phyloP scores from a whole-genome alignment of 1,139 yeast genomes.

The Yamadazyma taylorii region DNA sequence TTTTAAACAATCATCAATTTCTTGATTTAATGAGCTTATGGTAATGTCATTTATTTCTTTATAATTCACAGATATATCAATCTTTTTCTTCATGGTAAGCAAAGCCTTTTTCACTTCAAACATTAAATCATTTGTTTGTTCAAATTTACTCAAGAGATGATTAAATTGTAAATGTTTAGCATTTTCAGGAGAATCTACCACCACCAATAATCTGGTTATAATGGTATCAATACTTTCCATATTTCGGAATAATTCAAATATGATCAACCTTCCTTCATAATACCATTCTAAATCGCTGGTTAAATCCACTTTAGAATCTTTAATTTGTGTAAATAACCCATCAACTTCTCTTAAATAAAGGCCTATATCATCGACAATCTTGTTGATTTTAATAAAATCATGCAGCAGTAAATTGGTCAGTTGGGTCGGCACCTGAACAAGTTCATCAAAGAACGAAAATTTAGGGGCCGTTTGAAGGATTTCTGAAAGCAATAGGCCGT shows the following conservation, averaged over 20 bases:
- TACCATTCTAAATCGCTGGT: conserved; percentile 41
- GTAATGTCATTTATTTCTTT: conserved; percentile 56
- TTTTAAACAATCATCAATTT: conserved; percentile 48
- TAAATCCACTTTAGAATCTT: conserved; percentile 6
- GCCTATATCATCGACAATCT: conserved; percentile 32
- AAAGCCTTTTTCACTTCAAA: conserved; percentile 40
- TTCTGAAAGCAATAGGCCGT: conserved; percentile 11
- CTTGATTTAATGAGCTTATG: conserved; percentile 50
- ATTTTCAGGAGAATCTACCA: conserved; percentile 26
- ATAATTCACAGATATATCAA: conserved; percentile 58
- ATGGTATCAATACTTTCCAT: conserved; percentile 48
- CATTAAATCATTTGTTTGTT: conserved; percentile 38
- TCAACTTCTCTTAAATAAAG: conserved; percentile 25
- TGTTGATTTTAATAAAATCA: conserved; percentile 32
- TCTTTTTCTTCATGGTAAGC: conserved; percentile 37
- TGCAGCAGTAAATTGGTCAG: conserved; percentile 25
- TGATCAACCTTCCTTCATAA: conserved; percentile 45
- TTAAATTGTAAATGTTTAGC: conserved; percentile 15
- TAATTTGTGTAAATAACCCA: conserved; percentile 17
- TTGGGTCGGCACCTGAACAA: conserved; percentile 23
- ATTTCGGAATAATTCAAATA: conserved; percentile 37
- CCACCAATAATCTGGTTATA: conserved; percentile 38
- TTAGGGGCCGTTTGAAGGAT: conserved; percentile 20
- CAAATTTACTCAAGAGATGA: conserved; percentile 26
- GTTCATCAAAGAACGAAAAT: conserved; percentile 36